These are phyloP conservation scores for Melastoma malabathricum DNA, from an alignment of 345 rosid genomes.

Conservation along the genomic window DNA sequence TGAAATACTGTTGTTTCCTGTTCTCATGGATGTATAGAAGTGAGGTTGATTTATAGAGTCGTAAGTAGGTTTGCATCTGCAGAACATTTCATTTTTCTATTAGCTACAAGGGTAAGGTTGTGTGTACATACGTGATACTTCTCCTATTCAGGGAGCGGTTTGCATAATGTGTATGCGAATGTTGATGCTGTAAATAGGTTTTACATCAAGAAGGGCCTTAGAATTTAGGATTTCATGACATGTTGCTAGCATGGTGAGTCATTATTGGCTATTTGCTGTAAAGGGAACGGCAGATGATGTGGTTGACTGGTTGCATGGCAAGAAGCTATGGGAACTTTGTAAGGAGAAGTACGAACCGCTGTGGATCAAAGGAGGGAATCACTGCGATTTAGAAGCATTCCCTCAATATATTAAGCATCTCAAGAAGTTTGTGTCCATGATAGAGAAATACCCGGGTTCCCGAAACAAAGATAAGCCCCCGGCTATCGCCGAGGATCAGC, in stretches of 20 bases:
- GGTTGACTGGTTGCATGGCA: slow-evolving; percentile 84
- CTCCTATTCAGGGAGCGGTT: no score
- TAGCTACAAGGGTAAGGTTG: no score
- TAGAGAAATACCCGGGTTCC: slow-evolving; percentile 38
- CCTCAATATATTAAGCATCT: slow-evolving; percentile 84
- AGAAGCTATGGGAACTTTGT: slow-evolving; percentile 73
- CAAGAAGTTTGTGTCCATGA: slow-evolving; percentile 66
- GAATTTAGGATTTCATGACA: background rate
- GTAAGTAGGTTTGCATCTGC: no score
- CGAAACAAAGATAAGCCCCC: slow-evolving; percentile 15
- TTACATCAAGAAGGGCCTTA: background rate
- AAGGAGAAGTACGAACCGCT: slow-evolving; percentile 83
- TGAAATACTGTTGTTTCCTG: no score
- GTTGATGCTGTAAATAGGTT: no score
- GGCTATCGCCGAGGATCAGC: slow-evolving; percentile 22
- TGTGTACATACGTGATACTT: no score
- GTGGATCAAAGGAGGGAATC: slow-evolving; percentile 91
- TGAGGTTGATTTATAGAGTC: no score
- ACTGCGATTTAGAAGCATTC: slow-evolving; percentile 68
- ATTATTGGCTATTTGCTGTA: slow-evolving; percentile 4
- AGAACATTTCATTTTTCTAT: no score
- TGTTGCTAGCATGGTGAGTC: background rate
- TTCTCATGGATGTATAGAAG: no score
- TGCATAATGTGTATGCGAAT: no score
- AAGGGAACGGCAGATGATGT: slow-evolving; percentile 94